Evolutionary conservation across 2,329 filamentous ascomycete genomes (phyloP).

Genomic region (Ceratocystis destructans): DNA sequence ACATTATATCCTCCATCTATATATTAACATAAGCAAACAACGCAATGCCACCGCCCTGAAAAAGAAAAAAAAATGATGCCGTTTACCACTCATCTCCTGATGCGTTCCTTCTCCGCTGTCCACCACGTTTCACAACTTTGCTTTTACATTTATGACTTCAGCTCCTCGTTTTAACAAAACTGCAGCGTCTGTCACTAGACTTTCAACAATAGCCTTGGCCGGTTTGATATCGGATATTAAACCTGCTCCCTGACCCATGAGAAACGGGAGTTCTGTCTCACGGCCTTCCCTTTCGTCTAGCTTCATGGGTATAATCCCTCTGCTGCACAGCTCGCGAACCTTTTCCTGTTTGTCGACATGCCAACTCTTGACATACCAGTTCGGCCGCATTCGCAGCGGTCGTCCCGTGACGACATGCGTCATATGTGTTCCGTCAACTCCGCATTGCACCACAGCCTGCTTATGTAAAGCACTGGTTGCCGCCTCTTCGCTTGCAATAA

Average conservation of each 20-base stretch:
- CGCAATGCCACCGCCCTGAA: not conserved
- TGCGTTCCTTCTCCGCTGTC: conserved; percentile 16
- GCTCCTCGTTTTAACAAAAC: conserved; percentile 50
- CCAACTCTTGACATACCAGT: conserved; percentile 74
- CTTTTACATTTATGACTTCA: conserved; percentile 40
- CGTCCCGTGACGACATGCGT: conserved; percentile 74
- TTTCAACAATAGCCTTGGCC: conserved; percentile 69
- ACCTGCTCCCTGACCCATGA: conserved; percentile 90
- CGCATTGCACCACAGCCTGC: conserved; percentile 64
- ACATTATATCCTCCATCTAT: not conserved
- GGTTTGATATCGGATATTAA: conserved; percentile 65
- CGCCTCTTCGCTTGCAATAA: conserved; percentile 72
- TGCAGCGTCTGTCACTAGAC: conserved; percentile 72
- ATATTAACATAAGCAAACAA: conserved; percentile 1
- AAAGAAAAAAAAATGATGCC: not conserved
- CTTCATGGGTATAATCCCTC: conserved; percentile 67
- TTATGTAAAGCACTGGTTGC: conserved; percentile 74
- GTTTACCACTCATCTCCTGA: not conserved
- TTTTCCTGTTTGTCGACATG: conserved; percentile 54
- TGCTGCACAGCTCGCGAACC: conserved; percentile 60
- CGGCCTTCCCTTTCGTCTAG: conserved; percentile 70
- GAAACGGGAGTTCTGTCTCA: conserved; percentile 71
- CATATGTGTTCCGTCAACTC: conserved; percentile 64
- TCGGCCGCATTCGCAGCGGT: conserved; percentile 65
- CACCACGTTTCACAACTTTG: conserved; percentile 30